These are phyloP conservation scores for Abortiporus biennis DNA, from an alignment of 1,284 basidiomycete species.

Conservation along the genomic window DNA sequence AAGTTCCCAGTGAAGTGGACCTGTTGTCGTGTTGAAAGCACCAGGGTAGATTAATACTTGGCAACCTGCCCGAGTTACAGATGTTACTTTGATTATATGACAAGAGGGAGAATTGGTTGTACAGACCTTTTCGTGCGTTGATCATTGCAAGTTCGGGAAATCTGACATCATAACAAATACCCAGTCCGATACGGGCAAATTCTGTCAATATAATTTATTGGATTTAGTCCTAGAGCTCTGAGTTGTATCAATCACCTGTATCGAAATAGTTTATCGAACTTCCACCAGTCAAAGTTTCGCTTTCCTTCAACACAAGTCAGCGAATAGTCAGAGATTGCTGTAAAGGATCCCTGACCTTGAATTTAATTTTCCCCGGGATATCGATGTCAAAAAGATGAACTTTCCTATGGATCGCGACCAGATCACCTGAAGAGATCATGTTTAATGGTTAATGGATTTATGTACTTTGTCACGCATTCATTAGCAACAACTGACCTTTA, in stretches of 20 bases:
- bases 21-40: constrained; percentile 90
- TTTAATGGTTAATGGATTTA: background rate
- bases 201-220: constrained; percentile 40
- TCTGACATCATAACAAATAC: constrained; percentile 89
- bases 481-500: constrained; percentile 44
- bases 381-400: constrained; percentile 98
- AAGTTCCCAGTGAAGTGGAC: constrained; percentile 95
- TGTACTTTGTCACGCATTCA: background rate
- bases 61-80: constrained; percentile 52
- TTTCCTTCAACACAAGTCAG: constrained; percentile 57
- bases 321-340: background rate
- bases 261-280: constrained; percentile 79
- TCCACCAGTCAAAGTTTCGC: constrained; percentile 86
- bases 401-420: constrained; percentile 89
- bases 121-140: constrained; percentile 75
- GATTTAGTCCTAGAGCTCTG: background rate
- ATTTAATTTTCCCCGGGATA: constrained; percentile 93
- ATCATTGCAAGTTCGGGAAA: constrained; percentile 96
- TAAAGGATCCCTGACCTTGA: constrained; percentile 61
- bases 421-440: constrained; percentile 49
- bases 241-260: constrained; percentile 54
- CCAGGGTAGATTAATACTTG: constrained; percentile 89
- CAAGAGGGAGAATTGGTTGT: background rate
- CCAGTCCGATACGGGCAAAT: constrained; percentile 86
- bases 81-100: background rate